A percentile compares a stretch with the other conserved stretches of the same genome.
Evolutionary conservation across 768 basidiomycete genomes (phyloP).

Genomic region (Mycena polygramma): DNA sequence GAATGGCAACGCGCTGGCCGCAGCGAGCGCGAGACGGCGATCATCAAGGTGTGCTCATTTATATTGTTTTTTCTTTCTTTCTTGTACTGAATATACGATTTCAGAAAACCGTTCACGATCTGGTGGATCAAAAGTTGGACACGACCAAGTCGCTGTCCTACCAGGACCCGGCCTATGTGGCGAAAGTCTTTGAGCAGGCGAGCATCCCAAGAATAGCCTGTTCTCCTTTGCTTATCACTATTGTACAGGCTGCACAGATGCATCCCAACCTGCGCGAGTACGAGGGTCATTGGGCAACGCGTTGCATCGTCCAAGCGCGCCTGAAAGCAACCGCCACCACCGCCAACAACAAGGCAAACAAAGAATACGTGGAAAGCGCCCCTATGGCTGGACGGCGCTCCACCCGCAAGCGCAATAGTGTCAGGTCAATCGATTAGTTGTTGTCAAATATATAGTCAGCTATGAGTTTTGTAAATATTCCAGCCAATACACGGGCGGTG

Average conservation of each 20-base stretch:
- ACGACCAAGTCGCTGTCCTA: conserved; percentile 19
- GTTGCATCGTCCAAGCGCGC: conserved; percentile 25
- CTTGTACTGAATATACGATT: conserved; percentile 24
- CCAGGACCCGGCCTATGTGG: conserved; percentile 3
- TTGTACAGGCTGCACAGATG: conserved; percentile 22
- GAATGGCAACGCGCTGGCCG: neutral
- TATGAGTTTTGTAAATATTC: too few species aligned
- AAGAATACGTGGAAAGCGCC: neutral
- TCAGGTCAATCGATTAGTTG: neutral
- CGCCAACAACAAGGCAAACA: neutral
- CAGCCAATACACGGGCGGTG: too few species aligned
- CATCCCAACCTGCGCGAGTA: conserved; percentile 22
- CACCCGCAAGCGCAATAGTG: neutral
- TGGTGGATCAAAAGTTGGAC: conserved; percentile 25
- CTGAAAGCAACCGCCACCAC: conserved; percentile 23
- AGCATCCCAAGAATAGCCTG: conserved; percentile 5
- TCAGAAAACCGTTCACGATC: conserved; percentile 16
- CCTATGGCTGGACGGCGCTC: neutral
- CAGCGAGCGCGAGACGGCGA: neutral
- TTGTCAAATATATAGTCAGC: neutral
- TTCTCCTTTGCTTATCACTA: conserved; percentile 16
- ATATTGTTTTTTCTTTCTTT: conserved; percentile 8
- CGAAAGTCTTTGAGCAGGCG: conserved; percentile 20
- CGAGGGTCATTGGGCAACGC: conserved; percentile 24
- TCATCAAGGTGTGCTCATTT: conserved; percentile 25